Conservation (phyloP, 257 asterid genomes). For the Plantago major region DNA sequence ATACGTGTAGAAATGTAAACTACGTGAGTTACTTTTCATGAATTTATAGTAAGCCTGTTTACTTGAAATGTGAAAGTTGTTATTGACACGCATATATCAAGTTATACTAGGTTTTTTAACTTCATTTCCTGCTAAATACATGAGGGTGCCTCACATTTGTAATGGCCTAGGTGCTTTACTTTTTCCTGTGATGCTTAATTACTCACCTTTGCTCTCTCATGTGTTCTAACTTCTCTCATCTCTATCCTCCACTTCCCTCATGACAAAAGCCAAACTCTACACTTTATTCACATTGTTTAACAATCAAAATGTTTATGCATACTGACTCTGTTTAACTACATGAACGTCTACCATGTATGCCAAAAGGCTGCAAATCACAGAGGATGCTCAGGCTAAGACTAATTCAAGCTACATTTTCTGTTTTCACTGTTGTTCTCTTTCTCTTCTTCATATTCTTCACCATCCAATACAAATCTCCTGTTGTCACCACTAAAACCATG, state of each 20-base stretch:
- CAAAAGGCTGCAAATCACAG: not conserved
- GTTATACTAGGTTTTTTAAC: not conserved
- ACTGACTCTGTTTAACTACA: not conserved
- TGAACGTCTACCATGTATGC: not conserved
- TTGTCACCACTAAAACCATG: slow-evolving; percentile 12
- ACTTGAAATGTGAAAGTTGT: not conserved
- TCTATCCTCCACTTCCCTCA: not conserved
- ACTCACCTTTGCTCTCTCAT: not conserved
- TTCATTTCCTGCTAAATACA: not conserved
- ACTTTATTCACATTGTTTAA: slow-evolving; percentile 28
- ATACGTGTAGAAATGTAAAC: not conserved
- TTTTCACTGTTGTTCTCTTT: slow-evolving; percentile 30
- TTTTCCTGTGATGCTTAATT: not conserved
- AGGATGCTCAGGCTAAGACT: slow-evolving; percentile 24
- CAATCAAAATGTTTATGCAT: not conserved
- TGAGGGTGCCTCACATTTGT: slow-evolving; percentile 22
- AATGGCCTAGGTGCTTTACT: slow-evolving; percentile 3
- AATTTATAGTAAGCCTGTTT: too few species aligned
- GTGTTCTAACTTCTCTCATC: slow-evolving; percentile 7
- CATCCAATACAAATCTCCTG: slow-evolving; percentile 35
- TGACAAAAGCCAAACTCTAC: not conserved
- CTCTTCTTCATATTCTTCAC: slow-evolving; percentile 37
- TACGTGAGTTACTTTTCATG: not conserved
- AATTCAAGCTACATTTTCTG: slow-evolving; percentile 26
- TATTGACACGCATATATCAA: not conserved